These are phyloP conservation scores for Passalora sequoiae DNA, from an alignment of 2,329 filamentous ascomycete genomes.

Conservation along the genomic window DNA sequence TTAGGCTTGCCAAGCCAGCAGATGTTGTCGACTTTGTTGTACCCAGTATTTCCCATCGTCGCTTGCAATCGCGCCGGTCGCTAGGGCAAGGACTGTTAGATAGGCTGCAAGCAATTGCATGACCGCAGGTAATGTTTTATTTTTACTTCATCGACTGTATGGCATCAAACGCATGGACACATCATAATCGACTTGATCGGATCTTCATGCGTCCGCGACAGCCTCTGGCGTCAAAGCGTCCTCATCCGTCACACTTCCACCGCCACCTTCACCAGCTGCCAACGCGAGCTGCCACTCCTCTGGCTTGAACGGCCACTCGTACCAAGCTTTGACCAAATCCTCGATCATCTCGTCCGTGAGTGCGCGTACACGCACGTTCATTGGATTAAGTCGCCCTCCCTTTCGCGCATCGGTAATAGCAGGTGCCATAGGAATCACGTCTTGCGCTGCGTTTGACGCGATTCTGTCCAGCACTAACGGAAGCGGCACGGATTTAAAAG, in stretches of 20 bases:
- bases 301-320: conserved; percentile 58
- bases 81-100: too few species aligned
- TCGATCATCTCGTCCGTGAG: conserved; percentile 53
- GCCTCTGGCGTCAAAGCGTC: conserved; percentile 3
- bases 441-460: conserved; percentile 57
- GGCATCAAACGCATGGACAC: too few species aligned
- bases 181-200: too few species aligned
- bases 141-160: too few species aligned
- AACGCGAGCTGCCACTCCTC: conserved; percentile 21
- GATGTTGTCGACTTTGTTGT: too few species aligned
- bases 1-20: too few species aligned
- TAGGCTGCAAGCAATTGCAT: too few species aligned
- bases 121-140: too few species aligned
- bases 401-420: conserved; percentile 45
- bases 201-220: neutral
- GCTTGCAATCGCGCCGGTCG: too few species aligned
- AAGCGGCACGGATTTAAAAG: conserved; percentile 35
- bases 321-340: conserved; percentile 57
- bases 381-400: conserved; percentile 44
- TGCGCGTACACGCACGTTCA: conserved; percentile 44
- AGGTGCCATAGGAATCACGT: conserved; percentile 46
- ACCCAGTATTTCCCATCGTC: too few species aligned
- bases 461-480: conserved; percentile 47
- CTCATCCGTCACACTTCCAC: neutral
- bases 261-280: conserved; percentile 4